Base-by-base conservation (phyloP, 106 monocot species). In the Dioscorea alata region DNA sequence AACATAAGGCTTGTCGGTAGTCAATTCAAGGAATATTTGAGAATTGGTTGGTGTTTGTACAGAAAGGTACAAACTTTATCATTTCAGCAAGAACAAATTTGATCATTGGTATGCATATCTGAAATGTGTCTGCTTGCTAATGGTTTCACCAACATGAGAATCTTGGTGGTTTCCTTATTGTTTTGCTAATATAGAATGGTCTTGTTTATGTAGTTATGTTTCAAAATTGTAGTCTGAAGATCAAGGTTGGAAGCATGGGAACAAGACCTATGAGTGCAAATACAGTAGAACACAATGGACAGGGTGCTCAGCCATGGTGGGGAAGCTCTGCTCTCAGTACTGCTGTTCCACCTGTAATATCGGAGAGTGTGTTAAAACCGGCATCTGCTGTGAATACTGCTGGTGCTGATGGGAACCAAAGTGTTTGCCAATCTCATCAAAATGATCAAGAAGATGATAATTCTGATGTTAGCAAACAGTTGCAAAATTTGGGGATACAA, bases 261-360 rank as follows among this genome's bases (percentile, higher is more conserved):
- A 13, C 61, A 62, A 42, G 19, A 33, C 24, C 50, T n/a, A 57
- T 60, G 16, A 20, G 31, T 60, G 49, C 42, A 25, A 33, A 52
- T 15, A 33, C 32, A 4, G 61, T 34, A 16, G 68, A 75, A 18
- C 9, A 22, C 4, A 33, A 22, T 52, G 49, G 33, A 61, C 75
- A 53, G 8, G 60, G n/a, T 49, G 50, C 25, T 18, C 65, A 32
- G 57, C 68, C 60, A 0, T 62, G 68, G 75, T 75, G 75, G 68
- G 60, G 57, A 32, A 61, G 49, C 51, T 18, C 61, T 51, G 60
- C 61, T 16, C 60, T 67, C 49, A 23, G 42, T 49, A 7, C 67
- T 13, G 14, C 17, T 14, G 14, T 19, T 67, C 23, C 48, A 9
- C 4, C 49, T 49, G 25, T 59, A 25, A n/a, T 50, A 31, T n/a